A percentile compares a stretch with the other conserved stretches of the same genome.
phyloP scores from a whole-genome alignment of 1,284 basidiomycete genomes.

The Trichosporon sp. region DNA sequence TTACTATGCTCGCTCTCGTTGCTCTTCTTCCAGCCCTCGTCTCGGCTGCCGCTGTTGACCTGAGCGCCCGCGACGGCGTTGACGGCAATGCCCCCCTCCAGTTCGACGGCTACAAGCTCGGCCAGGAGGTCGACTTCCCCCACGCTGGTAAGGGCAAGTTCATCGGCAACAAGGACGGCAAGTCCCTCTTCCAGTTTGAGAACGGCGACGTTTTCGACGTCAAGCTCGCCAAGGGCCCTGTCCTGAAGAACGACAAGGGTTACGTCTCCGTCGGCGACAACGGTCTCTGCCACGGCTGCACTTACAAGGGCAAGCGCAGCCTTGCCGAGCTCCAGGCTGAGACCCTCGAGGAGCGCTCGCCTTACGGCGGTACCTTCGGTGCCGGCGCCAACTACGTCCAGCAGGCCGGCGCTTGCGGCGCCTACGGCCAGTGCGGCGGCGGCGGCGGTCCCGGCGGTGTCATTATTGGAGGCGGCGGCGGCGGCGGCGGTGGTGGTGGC shows the following conservation, averaged over 20 bases:
- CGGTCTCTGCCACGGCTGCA: slow-evolving; percentile 17
- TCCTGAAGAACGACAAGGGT: slow-evolving; percentile 14
- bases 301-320: slow-evolving; percentile 18
- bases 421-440: slow-evolving; percentile 16
- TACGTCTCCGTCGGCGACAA: slow-evolving; percentile 14
- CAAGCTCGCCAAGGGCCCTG: slow-evolving; percentile 17
- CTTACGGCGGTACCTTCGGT: not conserved
- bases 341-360: not conserved
- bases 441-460: too few relatives aligned
- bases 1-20: slow-evolving; percentile 17
- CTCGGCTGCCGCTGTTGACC: slow-evolving; percentile 12
- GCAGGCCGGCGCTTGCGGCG: slow-evolving; percentile 15
- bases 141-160: slow-evolving; percentile 15
- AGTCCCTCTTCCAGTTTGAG: slow-evolving; percentile 17
- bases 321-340: slow-evolving; percentile 1
- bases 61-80: slow-evolving; percentile 11
- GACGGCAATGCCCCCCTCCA: slow-evolving; percentile 12
- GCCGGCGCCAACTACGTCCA: slow-evolving; percentile 13
- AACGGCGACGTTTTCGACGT: slow-evolving; percentile 12
- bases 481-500: slow-evolving; percentile 2
- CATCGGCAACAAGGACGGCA: slow-evolving; percentile 18
- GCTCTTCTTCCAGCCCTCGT: slow-evolving; percentile 16
- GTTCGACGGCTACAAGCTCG: slow-evolving; percentile 11
- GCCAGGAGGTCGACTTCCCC: slow-evolving; percentile 10
- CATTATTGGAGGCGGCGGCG: slow-evolving; percentile 1